Evolutionary conservation across 164 flowering plant genomes (phyloP).

Genomic region (Annona squamosa): DNA sequence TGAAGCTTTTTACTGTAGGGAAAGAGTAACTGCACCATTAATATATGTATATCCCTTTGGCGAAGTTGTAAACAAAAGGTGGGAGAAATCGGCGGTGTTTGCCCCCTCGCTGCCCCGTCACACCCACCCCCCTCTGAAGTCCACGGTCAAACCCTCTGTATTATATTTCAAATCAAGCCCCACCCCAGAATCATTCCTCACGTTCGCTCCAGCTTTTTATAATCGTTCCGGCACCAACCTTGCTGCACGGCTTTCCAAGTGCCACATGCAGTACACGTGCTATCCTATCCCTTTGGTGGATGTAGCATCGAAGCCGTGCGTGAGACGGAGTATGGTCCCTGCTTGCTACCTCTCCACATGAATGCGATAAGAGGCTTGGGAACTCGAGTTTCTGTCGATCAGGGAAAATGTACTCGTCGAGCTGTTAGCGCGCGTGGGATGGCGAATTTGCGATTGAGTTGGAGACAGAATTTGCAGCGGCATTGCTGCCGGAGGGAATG

Average conservation of each 20-base stretch:
- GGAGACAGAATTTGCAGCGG: too few species aligned
- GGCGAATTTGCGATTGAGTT: too few species aligned
- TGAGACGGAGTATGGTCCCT: background rate
- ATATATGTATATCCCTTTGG: background rate
- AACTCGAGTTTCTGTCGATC: too few species aligned
- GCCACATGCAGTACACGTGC: background rate
- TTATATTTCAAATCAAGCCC: background rate
- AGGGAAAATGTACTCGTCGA: too few species aligned
- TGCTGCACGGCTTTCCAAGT: background rate
- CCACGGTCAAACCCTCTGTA: slow-evolving; percentile 6
- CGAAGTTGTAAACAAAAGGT: background rate
- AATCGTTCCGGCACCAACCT: background rate
- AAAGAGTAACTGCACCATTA: background rate
- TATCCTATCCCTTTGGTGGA: background rate
- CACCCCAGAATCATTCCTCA: slow-evolving; percentile 12
- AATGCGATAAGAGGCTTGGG: too few species aligned
- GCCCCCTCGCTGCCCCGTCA: background rate
- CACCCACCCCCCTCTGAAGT: background rate
- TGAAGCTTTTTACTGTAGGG: background rate
- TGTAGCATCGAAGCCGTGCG: background rate
- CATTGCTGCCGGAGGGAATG: background rate
- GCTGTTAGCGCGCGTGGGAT: too few species aligned
- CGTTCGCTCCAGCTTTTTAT: slow-evolving; percentile 4
- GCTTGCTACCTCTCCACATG: too few species aligned
- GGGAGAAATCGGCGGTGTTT: slow-evolving; percentile 11